These are phyloP conservation scores for Quambalaria eucalypti DNA, from an alignment of 1,284 basidiomycete genomes.

Conservation along the genomic window DNA sequence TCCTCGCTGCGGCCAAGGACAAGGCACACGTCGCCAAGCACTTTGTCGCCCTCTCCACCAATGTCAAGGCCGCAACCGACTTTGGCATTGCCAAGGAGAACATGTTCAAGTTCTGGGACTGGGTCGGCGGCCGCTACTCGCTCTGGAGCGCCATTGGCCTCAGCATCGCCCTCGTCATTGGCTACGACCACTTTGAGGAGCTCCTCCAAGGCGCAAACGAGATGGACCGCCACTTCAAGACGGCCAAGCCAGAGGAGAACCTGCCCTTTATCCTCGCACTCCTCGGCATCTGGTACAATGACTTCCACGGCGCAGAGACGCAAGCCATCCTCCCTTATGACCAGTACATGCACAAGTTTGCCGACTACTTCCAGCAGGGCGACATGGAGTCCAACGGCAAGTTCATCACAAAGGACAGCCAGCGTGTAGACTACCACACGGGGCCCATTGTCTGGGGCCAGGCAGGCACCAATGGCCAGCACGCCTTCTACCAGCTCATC, in stretches of 20 bases:
- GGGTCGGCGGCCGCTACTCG: conserved; percentile 97
- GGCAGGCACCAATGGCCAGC: conserved; percentile 93
- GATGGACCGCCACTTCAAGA: conserved; percentile 94
- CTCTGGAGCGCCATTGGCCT: conserved; percentile 97
- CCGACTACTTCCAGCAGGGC: conserved; percentile 98
- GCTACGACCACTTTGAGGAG: conserved; percentile 86
- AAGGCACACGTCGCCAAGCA: conserved; percentile 93
- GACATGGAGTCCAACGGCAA: conserved; percentile 99
- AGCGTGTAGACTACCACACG: conserved; percentile 89
- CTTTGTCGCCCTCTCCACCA: conserved; percentile 95
- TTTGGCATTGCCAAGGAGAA: conserved; percentile 87
- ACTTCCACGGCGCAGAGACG: conserved; percentile 92
- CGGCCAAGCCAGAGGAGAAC: conserved; percentile 78
- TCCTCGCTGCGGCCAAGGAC: conserved; percentile 63
- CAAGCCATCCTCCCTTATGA: conserved; percentile 93
- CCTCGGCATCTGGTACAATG: conserved; percentile 97
- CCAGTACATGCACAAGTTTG: conserved; percentile 97
- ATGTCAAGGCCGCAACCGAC: conserved; percentile 83
- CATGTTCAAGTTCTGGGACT: conserved; percentile 99
- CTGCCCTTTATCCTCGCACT: conserved; percentile 82
- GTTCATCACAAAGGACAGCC: conserved; percentile 82
- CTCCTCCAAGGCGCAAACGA: conserved; percentile 85
- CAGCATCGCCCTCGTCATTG: conserved; percentile 83
- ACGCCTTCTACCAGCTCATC: conserved; percentile 97
- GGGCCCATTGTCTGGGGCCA: conserved; percentile 99